Evolutionary conservation across 179 eudicot genomes (phyloP).

Genomic region (Silene coronaria): DNA sequence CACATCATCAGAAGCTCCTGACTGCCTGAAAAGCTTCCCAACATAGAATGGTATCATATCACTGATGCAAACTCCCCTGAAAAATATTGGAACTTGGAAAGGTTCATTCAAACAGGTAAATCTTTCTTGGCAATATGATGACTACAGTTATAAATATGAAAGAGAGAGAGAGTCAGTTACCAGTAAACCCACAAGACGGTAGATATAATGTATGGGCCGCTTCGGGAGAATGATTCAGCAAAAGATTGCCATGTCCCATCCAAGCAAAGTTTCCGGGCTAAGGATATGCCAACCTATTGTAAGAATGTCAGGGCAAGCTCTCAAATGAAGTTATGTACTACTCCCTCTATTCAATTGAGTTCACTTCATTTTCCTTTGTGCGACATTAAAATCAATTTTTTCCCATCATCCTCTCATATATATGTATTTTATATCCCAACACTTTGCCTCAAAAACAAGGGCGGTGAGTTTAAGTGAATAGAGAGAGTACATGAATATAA

Average conservation of each 20-base stretch:
- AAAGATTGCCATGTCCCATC: constrained; percentile 91
- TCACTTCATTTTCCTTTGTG: background rate
- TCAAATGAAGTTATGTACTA: constrained; percentile 10
- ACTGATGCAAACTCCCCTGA: constrained; percentile 91
- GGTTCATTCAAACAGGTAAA: background rate
- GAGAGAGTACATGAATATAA: background rate
- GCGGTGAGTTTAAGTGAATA: background rate
- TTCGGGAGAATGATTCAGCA: constrained; percentile 63
- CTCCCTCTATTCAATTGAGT: background rate
- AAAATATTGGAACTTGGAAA: constrained; percentile 16
- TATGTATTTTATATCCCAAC: background rate
- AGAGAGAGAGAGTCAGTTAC: constrained; percentile 33
- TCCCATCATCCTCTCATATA: background rate
- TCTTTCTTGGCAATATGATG: background rate
- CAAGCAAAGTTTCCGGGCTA: constrained; percentile 57
- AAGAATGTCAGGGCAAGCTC: constrained; percentile 1
- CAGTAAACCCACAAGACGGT: constrained; percentile 90
- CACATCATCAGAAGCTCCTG: constrained; percentile 72
- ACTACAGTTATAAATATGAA: background rate
- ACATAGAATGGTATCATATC: constrained; percentile 88
- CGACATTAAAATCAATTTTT: background rate
- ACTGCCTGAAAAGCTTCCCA: constrained; percentile 65
- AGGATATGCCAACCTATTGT: constrained; percentile 65
- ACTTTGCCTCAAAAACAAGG: background rate
- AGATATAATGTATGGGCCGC: constrained; percentile 67